These are phyloP conservation scores for Cladosporium sp. DNA, from an alignment of 2,329 filamentous ascomycete genomes.

Conservation along the genomic window DNA sequence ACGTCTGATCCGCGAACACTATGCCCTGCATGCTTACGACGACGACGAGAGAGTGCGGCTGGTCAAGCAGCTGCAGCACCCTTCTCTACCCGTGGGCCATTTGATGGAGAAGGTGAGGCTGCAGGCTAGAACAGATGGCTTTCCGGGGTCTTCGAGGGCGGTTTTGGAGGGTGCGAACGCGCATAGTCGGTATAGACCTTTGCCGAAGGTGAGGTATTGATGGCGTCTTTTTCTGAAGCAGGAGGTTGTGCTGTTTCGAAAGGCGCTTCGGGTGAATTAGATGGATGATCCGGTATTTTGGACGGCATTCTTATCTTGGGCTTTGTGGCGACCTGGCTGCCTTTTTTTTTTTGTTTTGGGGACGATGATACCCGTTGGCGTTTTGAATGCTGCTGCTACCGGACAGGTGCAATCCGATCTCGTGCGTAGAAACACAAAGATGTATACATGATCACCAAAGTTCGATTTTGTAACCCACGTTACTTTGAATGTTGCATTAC, in stretches of 20 bases:
- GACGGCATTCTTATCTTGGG: too few relatives aligned
- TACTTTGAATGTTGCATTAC: too few relatives aligned
- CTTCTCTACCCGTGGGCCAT: slow-evolving; percentile 41
- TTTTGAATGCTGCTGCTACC: too few relatives aligned
- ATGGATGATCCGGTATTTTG: too few relatives aligned
- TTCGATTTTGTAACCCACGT: too few relatives aligned
- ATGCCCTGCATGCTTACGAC: slow-evolving; percentile 57
- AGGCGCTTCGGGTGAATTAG: too few relatives aligned
- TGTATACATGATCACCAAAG: too few relatives aligned
- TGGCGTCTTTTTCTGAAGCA: too few relatives aligned
- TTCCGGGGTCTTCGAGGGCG: neutral
- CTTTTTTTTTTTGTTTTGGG: neutral
- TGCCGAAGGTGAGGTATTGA: slow-evolving; percentile 7
- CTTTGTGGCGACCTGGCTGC: too few relatives aligned
- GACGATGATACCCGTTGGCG: neutral
- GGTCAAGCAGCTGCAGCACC: slow-evolving; percentile 54
- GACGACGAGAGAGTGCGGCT: slow-evolving; percentile 47
- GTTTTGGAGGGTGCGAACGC: slow-evolving; percentile 5
- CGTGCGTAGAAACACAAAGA: too few relatives aligned
- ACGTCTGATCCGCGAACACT: slow-evolving; percentile 57
- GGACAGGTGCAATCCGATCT: too few relatives aligned
- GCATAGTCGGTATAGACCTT: slow-evolving; percentile 9
- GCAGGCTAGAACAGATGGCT: slow-evolving; percentile 20
- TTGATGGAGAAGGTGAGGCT: slow-evolving; percentile 44
- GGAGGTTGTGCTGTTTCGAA: too few relatives aligned